These are phyloP conservation scores for Phialophora macrospora DNA, from an alignment of 2,329 filamentous ascomycete genomes.

Conservation along the genomic window DNA sequence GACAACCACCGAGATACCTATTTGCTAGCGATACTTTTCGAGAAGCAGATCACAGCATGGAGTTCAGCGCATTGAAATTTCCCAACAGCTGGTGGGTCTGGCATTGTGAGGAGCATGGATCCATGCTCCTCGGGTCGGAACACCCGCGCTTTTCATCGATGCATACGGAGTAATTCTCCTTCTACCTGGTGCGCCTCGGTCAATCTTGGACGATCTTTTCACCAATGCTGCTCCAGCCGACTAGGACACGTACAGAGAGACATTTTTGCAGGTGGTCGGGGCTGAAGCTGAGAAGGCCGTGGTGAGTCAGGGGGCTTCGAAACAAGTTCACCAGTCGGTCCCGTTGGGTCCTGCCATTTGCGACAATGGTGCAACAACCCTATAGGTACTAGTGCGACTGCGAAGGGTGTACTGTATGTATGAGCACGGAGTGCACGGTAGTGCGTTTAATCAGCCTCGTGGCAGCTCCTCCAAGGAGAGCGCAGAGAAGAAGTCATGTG, in stretches of 20 bases:
- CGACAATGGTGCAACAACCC: constrained; percentile 15
- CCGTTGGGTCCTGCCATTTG: background rate
- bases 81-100: constrained; percentile 1
- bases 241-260: background rate
- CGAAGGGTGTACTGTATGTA: constrained; percentile 1
- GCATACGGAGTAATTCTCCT: background rate
- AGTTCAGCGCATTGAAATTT: constrained; percentile 24
- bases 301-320: constrained; percentile 7
- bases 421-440: background rate
- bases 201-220: background rate
- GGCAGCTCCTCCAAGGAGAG: background rate
- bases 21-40: constrained; percentile 26
- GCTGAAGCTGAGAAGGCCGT: background rate
- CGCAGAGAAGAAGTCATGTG: background rate
- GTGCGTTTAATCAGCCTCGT: constrained; percentile 4
- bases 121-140: constrained; percentile 2
- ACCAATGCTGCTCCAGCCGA: background rate
- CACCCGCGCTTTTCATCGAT: background rate
- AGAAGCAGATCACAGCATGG: constrained; percentile 18
- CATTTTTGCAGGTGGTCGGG: background rate
- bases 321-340: background rate
- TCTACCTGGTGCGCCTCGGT: background rate
- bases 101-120: constrained; percentile 1
- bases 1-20: constrained; percentile 26
- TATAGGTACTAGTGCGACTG: background rate